Evolutionary conservation across 306 rosid species (phyloP), one percentile per base, ranked within the genome.

Genomic region (Fragaria iinumae): DNA sequence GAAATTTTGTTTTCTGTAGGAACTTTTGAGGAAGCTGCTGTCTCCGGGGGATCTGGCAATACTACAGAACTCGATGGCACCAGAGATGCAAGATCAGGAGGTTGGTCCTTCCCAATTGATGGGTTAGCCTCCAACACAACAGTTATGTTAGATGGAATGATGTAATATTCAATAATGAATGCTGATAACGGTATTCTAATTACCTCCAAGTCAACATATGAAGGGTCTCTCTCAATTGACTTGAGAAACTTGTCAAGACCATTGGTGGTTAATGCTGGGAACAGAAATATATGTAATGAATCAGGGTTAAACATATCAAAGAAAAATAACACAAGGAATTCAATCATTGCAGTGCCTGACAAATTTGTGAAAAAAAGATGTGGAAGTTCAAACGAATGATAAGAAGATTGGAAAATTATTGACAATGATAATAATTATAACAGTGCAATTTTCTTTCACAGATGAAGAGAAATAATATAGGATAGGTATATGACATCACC

Each of bases 171-270:
- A 17, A n/a, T 38, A 77, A 44, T 38, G 45, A 38, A 39, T n/a
- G 73, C 53, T 20, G 50, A 27, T 17, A 25, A 69, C 64, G 64
- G 38, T 48, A 65, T 65, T 68, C 45, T 74, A 82, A 71, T 84
- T 84, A 96, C 99, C 97, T 96, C 98, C 87, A 96, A 77, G 85
- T 96, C 98, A 80, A 92, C 93, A 71, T 91, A 96, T 34, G 96
- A 80, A 75, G 96, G 88, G 47, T 86, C 84, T 81, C 97, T 89
- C 77, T 91, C 91, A 39, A 92, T 82, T 80, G 97, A 87, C 68
- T 79, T 89, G 47, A 96, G 90, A 82, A 96, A 96, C 81, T 77
- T 87, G 89, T 92, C 92, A 63, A 96, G 91, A 83, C 80, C 93
- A 21, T 75, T 20, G 45, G 83, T 79, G 76, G 82, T 85, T 69